These are phyloP conservation scores for Lentinula raphanica DNA, from an alignment of 768 basidiomycete genomes.

Conservation along the genomic window DNA sequence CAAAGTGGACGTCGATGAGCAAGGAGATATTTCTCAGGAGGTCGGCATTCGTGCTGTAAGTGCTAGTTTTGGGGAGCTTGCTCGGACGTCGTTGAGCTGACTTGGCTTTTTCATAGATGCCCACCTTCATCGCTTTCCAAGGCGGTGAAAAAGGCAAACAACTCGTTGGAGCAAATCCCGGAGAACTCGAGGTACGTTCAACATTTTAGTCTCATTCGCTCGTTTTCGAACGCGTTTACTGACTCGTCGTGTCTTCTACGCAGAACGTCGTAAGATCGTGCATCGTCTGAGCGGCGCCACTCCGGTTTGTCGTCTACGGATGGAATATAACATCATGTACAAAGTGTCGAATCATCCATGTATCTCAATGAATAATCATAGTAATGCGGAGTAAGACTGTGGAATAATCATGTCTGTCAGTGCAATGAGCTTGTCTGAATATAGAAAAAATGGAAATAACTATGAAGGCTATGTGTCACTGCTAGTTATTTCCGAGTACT, in stretches of 20 bases:
- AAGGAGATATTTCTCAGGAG: constrained; percentile 47
- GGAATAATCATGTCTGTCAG: no score
- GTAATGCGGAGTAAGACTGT: no score
- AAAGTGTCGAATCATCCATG: not conserved
- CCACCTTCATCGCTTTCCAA: constrained; percentile 35
- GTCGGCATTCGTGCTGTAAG: constrained; percentile 59
- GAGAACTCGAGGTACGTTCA: constrained; percentile 30
- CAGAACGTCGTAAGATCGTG: no score
- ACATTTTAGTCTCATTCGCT: not conserved
- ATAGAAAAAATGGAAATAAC: no score
- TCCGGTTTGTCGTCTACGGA: no score
- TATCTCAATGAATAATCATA: not conserved
- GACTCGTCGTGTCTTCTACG: no score
- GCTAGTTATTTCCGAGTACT: no score
- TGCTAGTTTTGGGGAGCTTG: constrained; percentile 1
- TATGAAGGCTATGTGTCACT: no score
- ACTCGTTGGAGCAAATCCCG: constrained; percentile 45
- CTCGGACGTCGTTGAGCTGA: not conserved
- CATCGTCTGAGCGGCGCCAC: no score
- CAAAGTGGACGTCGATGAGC: constrained; percentile 70
- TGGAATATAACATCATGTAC: no score
- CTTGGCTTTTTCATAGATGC: constrained; percentile 32
- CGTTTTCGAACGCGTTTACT: not conserved
- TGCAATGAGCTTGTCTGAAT: no score
- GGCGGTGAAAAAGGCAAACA: constrained; percentile 28